Base-by-base conservation (phyloP, 768 basidiomycete species). In the Xerocomellus intermedius region DNA sequence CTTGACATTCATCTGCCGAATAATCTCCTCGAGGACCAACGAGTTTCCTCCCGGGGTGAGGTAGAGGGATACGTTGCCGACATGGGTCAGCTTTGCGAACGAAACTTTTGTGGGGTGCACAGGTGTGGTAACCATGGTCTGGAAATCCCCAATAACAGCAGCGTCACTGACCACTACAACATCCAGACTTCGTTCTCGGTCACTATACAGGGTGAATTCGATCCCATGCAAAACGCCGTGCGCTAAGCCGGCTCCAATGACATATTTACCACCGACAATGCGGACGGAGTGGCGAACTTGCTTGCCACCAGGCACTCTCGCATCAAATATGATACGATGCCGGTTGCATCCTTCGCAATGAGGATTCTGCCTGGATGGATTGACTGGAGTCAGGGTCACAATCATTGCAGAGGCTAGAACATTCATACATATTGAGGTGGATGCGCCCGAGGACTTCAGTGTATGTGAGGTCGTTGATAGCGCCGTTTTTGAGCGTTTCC, bases 261-360 rank as follows among this genome's bases (percentile, higher is more conserved):
- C 39, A 47, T 54, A 64, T 49, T 52, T 44, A 45, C 49, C 42
- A 1, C 30, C 26, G 3, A 30, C 7, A 24, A 16, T 4, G 3
- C n/a, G 13, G 33, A 64, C 46, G 1, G 42, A 3, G 41, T 59
- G 48, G 19, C 54, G 52, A 37, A 53, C 51, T 8, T 54, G 54
- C 26, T 50, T 39, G 8, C 50, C 50, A n/a, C 48, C 57, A 14
- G 59, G 36, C 16, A 56, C 49, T 47, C 58, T 64, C 19, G 54
- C 46, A 41, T 70, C 46, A 43, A 72, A 71, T 17, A 70, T 47
- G 35, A 60, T 44, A 8, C 71, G 67, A 35, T 55, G n/a, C 22
- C 36, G 58, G 36, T 67, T 36, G 21, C 21, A 1, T 6, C 71
- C 73, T 53, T 65, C 67, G 22, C 69, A 73, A 16, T 62, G 68